Evolutionary conservation across 2,329 filamentous ascomycete species (phyloP).

Genomic region (Cercospora berteroae): DNA sequence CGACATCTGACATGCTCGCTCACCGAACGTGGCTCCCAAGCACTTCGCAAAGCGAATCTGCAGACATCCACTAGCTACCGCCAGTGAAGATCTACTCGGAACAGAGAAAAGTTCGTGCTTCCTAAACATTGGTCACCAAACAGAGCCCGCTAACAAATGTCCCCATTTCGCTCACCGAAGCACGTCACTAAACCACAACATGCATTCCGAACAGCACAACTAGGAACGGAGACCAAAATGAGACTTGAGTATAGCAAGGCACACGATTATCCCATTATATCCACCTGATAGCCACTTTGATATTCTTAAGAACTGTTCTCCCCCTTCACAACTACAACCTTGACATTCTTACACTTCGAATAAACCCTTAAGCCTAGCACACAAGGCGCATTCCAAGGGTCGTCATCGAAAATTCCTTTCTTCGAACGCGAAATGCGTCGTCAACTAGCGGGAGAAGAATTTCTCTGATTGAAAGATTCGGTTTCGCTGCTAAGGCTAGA

Average conservation of each 20-base stretch:
- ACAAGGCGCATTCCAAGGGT: slow-evolving; percentile 62
- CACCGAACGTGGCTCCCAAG: background rate
- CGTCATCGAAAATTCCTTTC: slow-evolving; percentile 47
- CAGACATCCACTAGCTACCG: background rate
- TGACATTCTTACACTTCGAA: slow-evolving; percentile 50
- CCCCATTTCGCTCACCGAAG: background rate
- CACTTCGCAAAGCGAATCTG: background rate
- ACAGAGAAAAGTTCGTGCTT: background rate
- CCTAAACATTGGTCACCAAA: background rate
- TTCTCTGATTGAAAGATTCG: background rate
- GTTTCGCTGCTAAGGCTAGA: slow-evolving; percentile 13
- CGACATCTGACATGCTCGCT: background rate
- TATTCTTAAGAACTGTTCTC: slow-evolving; percentile 33
- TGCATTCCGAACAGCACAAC: background rate
- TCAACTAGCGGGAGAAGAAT: background rate
- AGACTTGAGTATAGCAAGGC: background rate
- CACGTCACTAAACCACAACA: background rate
- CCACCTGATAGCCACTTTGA: background rate
- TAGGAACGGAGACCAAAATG: background rate
- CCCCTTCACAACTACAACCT: slow-evolving; percentile 53
- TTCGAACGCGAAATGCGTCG: slow-evolving; percentile 22
- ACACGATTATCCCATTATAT: background rate
- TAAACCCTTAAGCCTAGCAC: slow-evolving; percentile 61
- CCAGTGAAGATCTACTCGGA: background rate
- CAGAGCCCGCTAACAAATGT: background rate